A percentile compares a stretch with the other conserved stretches of the same genome.
phyloP scores from a whole-genome alignment of 2,329 filamentous ascomycete species.

The Scorias spongiosa region DNA sequence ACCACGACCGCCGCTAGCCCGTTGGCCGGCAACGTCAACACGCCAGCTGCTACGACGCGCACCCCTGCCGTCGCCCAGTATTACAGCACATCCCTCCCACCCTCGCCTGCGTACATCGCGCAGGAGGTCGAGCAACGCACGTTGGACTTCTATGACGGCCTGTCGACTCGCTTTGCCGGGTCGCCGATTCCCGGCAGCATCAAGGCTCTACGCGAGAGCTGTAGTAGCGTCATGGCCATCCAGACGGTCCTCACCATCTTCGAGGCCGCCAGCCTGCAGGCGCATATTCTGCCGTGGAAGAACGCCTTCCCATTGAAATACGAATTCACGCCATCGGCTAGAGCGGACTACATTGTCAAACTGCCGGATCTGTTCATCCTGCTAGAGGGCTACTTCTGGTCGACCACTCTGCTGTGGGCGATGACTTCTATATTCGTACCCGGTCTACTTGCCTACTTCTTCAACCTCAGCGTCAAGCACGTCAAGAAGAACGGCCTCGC shows the following conservation, averaged over 20 bases:
- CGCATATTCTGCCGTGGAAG: constrained; percentile 53
- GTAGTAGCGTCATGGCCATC: constrained; percentile 59
- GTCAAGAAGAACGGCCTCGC: constrained; percentile 27
- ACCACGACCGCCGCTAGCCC: not conserved
- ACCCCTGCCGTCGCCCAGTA: constrained; percentile 19
- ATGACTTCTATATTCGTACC: constrained; percentile 56
- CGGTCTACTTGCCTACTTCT: constrained; percentile 64
- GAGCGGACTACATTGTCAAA: constrained; percentile 30
- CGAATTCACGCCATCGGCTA: constrained; percentile 33
- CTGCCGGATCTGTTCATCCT: constrained; percentile 71
- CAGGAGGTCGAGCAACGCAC: constrained; percentile 60
- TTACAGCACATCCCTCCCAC: constrained; percentile 40
- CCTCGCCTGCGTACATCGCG: constrained; percentile 65
- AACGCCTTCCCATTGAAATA: constrained; percentile 61
- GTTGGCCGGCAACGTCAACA: not conserved
- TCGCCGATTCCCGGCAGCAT: constrained; percentile 53
- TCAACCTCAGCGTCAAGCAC: constrained; percentile 59
- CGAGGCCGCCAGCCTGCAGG: constrained; percentile 56
- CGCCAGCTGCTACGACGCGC: constrained; percentile 7
- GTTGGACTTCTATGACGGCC: constrained; percentile 49
- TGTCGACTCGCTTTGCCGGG: constrained; percentile 47
- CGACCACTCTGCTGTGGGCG: constrained; percentile 54
- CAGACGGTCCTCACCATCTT: constrained; percentile 52
- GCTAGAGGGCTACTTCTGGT: constrained; percentile 59
- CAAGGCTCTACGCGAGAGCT: constrained; percentile 49